A percentile compares a stretch with the other conserved stretches of the same genome.
These are phyloP conservation scores for Eucalyptus paniculata DNA, from an alignment of 345 rosid genomes.

Conservation along the genomic window DNA sequence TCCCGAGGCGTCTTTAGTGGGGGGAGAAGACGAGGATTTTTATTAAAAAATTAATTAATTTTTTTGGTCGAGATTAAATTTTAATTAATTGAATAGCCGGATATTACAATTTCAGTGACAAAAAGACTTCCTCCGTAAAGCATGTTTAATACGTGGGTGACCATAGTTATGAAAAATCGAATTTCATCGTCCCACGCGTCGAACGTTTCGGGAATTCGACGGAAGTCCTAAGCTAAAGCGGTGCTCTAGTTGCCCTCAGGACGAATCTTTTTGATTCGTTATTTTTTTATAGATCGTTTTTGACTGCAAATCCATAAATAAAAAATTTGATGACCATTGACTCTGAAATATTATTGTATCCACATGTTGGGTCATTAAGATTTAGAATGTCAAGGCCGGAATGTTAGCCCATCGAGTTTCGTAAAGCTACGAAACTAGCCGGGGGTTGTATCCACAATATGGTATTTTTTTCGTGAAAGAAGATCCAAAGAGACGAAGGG, in stretches of 20 bases:
- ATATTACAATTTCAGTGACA: background rate
- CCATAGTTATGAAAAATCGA: background rate
- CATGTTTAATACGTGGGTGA: background rate
- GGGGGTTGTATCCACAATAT: background rate
- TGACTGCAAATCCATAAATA: background rate
- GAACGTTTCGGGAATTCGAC: background rate
- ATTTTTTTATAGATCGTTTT: background rate
- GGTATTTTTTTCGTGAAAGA: background rate
- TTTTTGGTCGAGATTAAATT: background rate
- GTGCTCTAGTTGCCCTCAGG: background rate
- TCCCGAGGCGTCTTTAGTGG: background rate
- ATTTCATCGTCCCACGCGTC: background rate
- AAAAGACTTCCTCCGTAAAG: background rate
- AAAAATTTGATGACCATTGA: background rate
- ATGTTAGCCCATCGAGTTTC: background rate
- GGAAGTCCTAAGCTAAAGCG: background rate
- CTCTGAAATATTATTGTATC: background rate
- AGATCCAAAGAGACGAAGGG: background rate
- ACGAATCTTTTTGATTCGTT: background rate
- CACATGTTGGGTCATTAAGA: background rate
- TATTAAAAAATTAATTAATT: background rate
- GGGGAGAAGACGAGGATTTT: background rate
- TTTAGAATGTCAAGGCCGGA: background rate
- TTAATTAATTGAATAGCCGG: background rate
- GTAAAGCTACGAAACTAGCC: background rate